phyloP scores from a whole-genome alignment of 345 rosid species.

The Eucalyptus tenuipes region DNA sequence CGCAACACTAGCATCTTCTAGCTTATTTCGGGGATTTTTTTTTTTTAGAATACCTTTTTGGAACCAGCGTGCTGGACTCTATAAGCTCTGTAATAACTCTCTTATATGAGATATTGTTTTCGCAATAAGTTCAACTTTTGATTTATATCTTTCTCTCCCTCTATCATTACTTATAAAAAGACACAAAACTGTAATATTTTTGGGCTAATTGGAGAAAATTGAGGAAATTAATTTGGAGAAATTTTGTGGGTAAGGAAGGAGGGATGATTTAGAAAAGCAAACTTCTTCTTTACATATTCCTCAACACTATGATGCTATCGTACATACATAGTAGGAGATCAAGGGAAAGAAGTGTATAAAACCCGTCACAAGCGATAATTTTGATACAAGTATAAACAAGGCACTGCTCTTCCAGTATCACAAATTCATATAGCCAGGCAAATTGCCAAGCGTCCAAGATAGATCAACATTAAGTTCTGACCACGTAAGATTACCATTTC shows the following conservation, averaged over 20 bases:
- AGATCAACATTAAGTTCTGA: neutral
- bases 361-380: neutral
- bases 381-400: neutral
- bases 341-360: neutral
- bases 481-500: neutral
- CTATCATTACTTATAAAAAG: neutral
- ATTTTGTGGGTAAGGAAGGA: neutral
- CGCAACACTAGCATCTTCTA: neutral
- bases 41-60: accelerated
- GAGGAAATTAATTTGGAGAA: neutral
- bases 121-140: neutral
- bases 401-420: accelerated
- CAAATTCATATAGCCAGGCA: neutral
- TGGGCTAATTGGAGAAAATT: neutral
- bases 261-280: neutral
- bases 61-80: neutral
- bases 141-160: neutral
- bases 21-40: neutral
- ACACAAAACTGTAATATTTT: neutral
- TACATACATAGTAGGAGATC: neutral
- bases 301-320: neutral
- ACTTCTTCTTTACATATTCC: neutral
- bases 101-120: accelerated
- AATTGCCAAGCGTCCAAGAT: neutral
- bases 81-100: accelerated